phyloP scores from a whole-genome alignment of 495 filamentous ascomycete genomes.

The Aspergillus cavernicola region DNA sequence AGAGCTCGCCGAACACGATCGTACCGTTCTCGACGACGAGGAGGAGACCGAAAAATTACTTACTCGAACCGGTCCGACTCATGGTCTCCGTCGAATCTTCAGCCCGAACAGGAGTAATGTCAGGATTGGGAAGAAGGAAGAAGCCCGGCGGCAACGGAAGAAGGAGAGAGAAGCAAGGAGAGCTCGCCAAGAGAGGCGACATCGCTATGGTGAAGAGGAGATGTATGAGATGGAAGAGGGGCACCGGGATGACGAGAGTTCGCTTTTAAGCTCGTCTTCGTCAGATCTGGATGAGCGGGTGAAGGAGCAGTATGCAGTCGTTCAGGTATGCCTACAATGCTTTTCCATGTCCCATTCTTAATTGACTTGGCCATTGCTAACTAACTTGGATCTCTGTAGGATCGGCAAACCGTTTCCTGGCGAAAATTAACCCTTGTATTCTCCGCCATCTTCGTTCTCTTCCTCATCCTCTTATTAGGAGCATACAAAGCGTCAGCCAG shows the following conservation, averaged over 20 bases:
- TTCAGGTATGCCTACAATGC: slow-evolving; percentile 24
- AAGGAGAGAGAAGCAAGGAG: slow-evolving; percentile 43
- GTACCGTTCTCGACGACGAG: slow-evolving; percentile 77
- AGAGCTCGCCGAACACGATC: slow-evolving; percentile 69
- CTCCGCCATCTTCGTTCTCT: slow-evolving; percentile 42
- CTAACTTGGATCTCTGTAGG: slow-evolving; percentile 10
- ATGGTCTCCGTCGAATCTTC: slow-evolving; percentile 50
- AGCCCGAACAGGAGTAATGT: slow-evolving; percentile 37
- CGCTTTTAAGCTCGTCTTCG: slow-evolving; percentile 36
- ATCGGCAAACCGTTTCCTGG: slow-evolving; percentile 25
- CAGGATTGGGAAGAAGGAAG: slow-evolving; percentile 57
- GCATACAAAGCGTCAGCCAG: slow-evolving; percentile 51
- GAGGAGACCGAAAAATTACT: slow-evolving; percentile 83
- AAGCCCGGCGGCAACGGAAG: slow-evolving; percentile 39
- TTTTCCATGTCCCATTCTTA: slow-evolving; percentile 6
- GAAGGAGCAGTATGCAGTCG: slow-evolving; percentile 28
- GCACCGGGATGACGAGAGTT: slow-evolving; percentile 59
- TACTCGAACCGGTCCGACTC: slow-evolving; percentile 44
- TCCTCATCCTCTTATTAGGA: slow-evolving; percentile 49
- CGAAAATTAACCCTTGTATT: slow-evolving; percentile 32
- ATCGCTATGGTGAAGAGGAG: slow-evolving; percentile 59
- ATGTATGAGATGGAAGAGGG: slow-evolving; percentile 91
- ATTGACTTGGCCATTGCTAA: background rate
- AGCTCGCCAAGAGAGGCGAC: slow-evolving; percentile 42
- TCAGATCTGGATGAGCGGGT: slow-evolving; percentile 37